Percentiles rank a stretch among this genome's conserved stretches.
These are phyloP conservation scores for Kalmusia sp. DNA, from an alignment of 2,329 filamentous ascomycete genomes.

Conservation along the genomic window DNA sequence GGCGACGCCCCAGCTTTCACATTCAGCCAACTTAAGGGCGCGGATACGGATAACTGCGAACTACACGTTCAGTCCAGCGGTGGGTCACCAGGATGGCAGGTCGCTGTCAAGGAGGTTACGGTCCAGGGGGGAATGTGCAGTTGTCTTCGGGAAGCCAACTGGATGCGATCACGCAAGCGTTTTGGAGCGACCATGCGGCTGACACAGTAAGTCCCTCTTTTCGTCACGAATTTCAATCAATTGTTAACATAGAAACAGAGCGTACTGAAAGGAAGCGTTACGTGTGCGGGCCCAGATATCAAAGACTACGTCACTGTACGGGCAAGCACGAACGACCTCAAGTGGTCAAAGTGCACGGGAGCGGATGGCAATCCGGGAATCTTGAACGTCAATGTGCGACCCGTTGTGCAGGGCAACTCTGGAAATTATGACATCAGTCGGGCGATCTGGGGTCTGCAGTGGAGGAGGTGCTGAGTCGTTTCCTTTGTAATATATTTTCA, in stretches of 20 bases:
- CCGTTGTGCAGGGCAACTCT: constrained; percentile 33
- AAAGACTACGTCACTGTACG: constrained; percentile 33
- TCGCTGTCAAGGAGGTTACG: constrained; percentile 32
- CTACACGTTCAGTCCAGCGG: constrained; percentile 36
- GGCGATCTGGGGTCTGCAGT: constrained; percentile 34
- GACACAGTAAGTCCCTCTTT: constrained; percentile 30
- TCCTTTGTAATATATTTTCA: background rate
- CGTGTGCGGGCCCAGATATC: constrained; percentile 33
- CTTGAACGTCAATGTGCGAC: constrained; percentile 40
- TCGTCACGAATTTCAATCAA: background rate
- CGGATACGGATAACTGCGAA: constrained; percentile 36
- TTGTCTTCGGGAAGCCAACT: constrained; percentile 31
- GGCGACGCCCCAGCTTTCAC: constrained; percentile 31
- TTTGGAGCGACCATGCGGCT: constrained; percentile 38
- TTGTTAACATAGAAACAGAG: constrained; percentile 17
- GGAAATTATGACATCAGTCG: constrained; percentile 38
- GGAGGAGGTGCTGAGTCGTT: constrained; percentile 33
- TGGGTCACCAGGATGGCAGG: constrained; percentile 36
- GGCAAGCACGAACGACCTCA: constrained; percentile 29
- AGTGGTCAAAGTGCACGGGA: constrained; percentile 39
- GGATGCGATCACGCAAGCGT: constrained; percentile 33
- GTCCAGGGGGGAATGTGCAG: constrained; percentile 31
- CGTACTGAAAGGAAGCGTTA: constrained; percentile 24
- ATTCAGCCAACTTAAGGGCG: constrained; percentile 32
- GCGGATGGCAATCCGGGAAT: constrained; percentile 35